Evolutionary conservation across 1,139 yeast genomes (phyloP).

Genomic region (Saccharomyces hybrid): DNA sequence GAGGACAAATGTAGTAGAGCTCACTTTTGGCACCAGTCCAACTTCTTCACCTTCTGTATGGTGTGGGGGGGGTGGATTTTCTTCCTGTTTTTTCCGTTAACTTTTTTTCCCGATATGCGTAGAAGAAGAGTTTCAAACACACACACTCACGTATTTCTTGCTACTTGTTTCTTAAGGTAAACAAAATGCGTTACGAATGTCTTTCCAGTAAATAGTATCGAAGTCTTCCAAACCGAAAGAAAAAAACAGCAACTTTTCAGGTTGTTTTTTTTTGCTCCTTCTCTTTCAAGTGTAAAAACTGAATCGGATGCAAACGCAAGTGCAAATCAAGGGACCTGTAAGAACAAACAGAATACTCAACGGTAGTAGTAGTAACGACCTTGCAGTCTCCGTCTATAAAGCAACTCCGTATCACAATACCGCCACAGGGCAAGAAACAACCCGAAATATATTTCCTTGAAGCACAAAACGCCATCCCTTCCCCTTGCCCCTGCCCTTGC

Average conservation of each 20-base stretch:
- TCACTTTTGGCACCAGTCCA: not conserved
- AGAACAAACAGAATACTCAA: not conserved
- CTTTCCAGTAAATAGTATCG: not conserved
- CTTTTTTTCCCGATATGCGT: not conserved
- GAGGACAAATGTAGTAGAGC: not conserved
- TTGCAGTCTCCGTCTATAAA: not conserved
- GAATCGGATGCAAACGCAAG: not conserved
- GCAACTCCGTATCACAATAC: not conserved
- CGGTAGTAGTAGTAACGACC: not conserved
- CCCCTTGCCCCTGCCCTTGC: not conserved
- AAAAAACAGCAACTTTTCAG: not conserved
- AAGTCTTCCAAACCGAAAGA: not conserved
- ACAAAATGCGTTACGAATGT: not conserved
- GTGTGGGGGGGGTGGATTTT: not conserved
- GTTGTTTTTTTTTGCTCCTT: not conserved
- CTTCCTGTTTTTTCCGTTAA: not conserved
- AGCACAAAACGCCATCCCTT: conserved; percentile 1
- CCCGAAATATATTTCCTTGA: not conserved
- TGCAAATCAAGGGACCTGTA: conserved; percentile 1
- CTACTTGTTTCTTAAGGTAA: not conserved
- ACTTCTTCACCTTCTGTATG: not conserved
- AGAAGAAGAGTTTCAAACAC: not conserved
- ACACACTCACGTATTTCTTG: not conserved
- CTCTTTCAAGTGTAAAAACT: not conserved
- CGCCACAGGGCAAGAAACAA: not conserved